phyloP scores from a whole-genome alignment of 2,329 filamentous ascomycete species.

The Talaromyces piceae region DNA sequence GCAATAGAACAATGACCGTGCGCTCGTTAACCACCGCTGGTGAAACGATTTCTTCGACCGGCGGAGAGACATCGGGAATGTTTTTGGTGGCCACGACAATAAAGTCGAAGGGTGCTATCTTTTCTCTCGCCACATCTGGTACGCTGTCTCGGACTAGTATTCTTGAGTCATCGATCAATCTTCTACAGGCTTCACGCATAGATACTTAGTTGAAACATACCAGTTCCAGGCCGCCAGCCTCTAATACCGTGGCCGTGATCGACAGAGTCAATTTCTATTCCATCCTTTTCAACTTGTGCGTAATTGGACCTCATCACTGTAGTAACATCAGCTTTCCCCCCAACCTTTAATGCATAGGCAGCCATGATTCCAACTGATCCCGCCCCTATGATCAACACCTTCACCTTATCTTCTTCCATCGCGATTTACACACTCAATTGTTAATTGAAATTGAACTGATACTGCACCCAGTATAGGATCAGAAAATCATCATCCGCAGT shows the following conservation, averaged over 20 bases:
- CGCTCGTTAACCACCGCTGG: constrained; percentile 44
- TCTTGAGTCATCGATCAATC: background rate
- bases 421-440: background rate
- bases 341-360: constrained; percentile 48
- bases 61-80: constrained; percentile 46
- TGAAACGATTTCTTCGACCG: constrained; percentile 40
- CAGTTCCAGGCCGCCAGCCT: constrained; percentile 39
- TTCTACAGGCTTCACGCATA: background rate
- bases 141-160: constrained; percentile 40
- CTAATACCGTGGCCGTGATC: constrained; percentile 40
- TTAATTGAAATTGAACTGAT: background rate
- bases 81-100: constrained; percentile 55
- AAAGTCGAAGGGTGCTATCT: constrained; percentile 43
- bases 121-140: constrained; percentile 33
- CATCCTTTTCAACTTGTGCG: constrained; percentile 39
- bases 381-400: constrained; percentile 48
- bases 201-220: constrained; percentile 19
- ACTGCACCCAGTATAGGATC: too few species aligned
- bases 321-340: constrained; percentile 46
- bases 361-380: constrained; percentile 54
- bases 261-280: constrained; percentile 49
- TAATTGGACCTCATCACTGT: constrained; percentile 53
- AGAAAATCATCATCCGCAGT: too few species aligned
- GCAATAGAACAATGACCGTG: constrained; percentile 48
- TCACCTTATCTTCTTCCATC: constrained; percentile 14